Evolutionary conservation across 768 basidiomycete genomes (phyloP).

Genomic region (Tricholoma hemisulphureum): DNA sequence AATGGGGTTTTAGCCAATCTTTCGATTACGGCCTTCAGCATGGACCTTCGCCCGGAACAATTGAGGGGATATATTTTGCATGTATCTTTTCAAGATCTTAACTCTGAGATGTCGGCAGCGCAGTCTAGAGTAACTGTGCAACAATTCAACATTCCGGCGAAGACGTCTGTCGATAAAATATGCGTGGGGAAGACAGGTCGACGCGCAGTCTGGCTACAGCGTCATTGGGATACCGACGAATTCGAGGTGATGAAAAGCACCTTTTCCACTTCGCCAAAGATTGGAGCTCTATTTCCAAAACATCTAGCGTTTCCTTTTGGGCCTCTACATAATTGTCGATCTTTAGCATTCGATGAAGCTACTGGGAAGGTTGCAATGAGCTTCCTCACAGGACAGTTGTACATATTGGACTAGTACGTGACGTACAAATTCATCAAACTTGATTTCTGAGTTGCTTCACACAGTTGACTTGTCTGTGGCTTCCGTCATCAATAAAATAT

Average conservation of each 20-base stretch:
- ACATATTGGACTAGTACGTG: slow-evolving; percentile 38
- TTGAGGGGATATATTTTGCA: slow-evolving; percentile 17
- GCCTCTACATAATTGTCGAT: slow-evolving; percentile 38
- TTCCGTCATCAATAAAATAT: no score
- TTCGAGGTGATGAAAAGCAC: slow-evolving; percentile 52
- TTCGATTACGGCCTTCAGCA: slow-evolving; percentile 21
- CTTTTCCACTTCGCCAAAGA: slow-evolving; percentile 29
- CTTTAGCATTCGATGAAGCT: slow-evolving; percentile 55
- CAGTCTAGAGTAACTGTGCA: not conserved
- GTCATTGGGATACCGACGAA: slow-evolving; percentile 47
- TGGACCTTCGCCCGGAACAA: slow-evolving; percentile 4
- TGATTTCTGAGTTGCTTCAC: no score
- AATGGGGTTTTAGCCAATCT: slow-evolving; percentile 8
- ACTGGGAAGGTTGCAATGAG: slow-evolving; percentile 51
- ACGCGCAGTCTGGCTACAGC: slow-evolving; percentile 54
- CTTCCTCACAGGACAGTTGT: slow-evolving; percentile 53
- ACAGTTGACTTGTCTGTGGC: no score
- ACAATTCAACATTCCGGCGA: slow-evolving; percentile 9
- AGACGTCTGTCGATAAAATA: slow-evolving; percentile 17
- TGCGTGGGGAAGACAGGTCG: slow-evolving; percentile 44
- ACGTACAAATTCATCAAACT: no score
- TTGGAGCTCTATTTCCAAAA: slow-evolving; percentile 42
- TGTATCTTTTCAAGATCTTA: slow-evolving; percentile 12
- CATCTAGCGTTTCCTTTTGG: slow-evolving; percentile 53
- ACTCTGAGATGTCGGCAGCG: not conserved